Conservation (phyloP, 768 basidiomycete species). For the Pisolithus orientalis region DNA sequence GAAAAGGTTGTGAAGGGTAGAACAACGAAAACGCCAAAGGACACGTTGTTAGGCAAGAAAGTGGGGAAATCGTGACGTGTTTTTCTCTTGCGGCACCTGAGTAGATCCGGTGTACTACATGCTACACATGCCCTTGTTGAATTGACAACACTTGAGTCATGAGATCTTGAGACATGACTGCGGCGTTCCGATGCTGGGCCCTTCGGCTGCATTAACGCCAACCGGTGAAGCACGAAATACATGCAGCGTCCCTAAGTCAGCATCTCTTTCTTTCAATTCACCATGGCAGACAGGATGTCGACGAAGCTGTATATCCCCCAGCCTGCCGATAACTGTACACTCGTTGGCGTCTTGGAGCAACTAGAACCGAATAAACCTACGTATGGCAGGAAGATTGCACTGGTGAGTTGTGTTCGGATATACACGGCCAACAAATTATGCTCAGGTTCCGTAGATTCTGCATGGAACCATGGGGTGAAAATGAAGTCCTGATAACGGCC, state of each 20-base stretch:
- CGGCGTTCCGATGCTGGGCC: no score
- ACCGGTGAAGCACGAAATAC: neutral
- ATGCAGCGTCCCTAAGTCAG: neutral
- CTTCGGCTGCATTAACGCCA: neutral
- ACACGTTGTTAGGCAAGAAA: constrained; percentile 49
- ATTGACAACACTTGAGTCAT: no score
- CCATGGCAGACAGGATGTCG: constrained; percentile 25
- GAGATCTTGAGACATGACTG: no score
- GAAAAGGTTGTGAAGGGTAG: constrained; percentile 31
- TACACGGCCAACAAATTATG: constrained; percentile 5
- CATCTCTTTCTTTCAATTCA: neutral
- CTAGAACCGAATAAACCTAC: constrained; percentile 43
- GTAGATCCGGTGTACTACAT: neutral
- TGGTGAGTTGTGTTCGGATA: constrained; percentile 39
- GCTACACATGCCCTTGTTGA: no score
- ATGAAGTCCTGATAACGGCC: neutral
- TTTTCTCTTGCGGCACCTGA: neutral
- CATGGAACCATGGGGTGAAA: constrained; percentile 76
- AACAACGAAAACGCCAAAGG: constrained; percentile 49
- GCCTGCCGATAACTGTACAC: constrained; percentile 34
- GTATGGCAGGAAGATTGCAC: constrained; percentile 53
- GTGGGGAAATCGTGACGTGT: constrained; percentile 26
- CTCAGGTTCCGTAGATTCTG: constrained; percentile 48
- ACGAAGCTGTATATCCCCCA: constrained; percentile 53
- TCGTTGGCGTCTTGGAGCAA: constrained; percentile 62